phyloP scores from a whole-genome alignment of 2,329 filamentous ascomycete species.

The Paecilomyces sp. region DNA sequence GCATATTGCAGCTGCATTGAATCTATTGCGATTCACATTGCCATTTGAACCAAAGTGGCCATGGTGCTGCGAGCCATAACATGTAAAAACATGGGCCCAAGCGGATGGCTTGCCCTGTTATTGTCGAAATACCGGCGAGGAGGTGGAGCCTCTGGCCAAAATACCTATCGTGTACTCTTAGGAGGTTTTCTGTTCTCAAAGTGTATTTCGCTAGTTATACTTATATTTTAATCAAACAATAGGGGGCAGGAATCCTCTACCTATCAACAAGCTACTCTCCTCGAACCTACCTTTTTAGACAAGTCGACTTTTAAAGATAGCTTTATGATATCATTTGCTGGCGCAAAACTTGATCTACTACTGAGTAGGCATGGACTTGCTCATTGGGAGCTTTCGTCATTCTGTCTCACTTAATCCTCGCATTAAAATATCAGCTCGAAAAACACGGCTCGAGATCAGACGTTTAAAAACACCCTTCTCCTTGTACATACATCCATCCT shows the following conservation, averaged over 20 bases:
- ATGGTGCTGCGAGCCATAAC: background rate
- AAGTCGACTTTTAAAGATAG: no score
- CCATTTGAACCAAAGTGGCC: background rate
- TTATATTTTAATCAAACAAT: background rate
- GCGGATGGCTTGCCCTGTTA: background rate
- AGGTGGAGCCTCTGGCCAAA: background rate
- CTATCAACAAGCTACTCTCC: background rate
- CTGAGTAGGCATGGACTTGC: background rate
- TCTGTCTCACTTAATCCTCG: no score
- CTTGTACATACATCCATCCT: background rate
- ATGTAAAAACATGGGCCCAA: background rate
- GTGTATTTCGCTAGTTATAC: background rate
- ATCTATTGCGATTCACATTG: background rate
- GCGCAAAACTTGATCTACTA: background rate
- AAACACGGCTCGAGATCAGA: background rate
- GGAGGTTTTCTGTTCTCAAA: background rate
- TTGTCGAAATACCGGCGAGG: background rate
- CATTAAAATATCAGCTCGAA: background rate
- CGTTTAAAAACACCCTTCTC: no score
- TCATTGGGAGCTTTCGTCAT: no score
- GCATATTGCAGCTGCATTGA: background rate
- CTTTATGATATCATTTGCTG: background rate
- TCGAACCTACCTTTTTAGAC: background rate
- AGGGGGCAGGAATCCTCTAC: background rate
- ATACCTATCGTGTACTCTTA: background rate